A percentile compares a stretch with the other conserved stretches of the same genome.
Conservation (phyloP, 169 alveolate genomes). For the Perkinsus olseni region DNA sequence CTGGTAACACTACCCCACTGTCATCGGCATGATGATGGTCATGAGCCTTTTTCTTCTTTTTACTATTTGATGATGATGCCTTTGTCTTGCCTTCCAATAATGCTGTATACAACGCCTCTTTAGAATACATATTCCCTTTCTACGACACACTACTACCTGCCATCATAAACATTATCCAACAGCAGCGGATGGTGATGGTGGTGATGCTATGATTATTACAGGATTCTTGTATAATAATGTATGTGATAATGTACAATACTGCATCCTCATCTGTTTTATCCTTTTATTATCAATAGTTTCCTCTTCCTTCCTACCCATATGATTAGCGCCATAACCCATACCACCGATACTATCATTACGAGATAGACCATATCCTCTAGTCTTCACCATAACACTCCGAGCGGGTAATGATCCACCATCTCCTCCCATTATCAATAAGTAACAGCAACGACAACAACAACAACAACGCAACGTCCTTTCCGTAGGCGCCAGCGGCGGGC, state of each 20-base stretch:
- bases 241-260: neutral
- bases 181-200: too few relatives aligned
- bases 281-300: neutral
- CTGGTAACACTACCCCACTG: too few relatives aligned
- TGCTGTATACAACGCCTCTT: neutral
- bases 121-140: neutral
- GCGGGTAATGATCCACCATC: neutral
- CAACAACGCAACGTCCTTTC: too few relatives aligned
- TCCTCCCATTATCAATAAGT: neutral
- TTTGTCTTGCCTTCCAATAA: neutral
- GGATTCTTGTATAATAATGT: neutral
- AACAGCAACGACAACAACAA: too few relatives aligned
- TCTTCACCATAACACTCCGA: neutral
- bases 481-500: too few relatives aligned
- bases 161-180: neutral
- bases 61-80: neutral
- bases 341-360: neutral
- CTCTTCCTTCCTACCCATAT: neutral
- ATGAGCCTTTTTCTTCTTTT: too few relatives aligned
- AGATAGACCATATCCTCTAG: neutral
- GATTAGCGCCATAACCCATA: neutral
- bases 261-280: neutral
- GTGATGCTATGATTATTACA: neutral
- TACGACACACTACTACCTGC: neutral
- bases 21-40: too few relatives aligned